Percentiles rank a stretch among this genome's conserved stretches.
These are phyloP conservation scores for Mortierella sp. DNA, from an alignment of 371 early-diverging fungal genomes.

Conservation along the genomic window DNA sequence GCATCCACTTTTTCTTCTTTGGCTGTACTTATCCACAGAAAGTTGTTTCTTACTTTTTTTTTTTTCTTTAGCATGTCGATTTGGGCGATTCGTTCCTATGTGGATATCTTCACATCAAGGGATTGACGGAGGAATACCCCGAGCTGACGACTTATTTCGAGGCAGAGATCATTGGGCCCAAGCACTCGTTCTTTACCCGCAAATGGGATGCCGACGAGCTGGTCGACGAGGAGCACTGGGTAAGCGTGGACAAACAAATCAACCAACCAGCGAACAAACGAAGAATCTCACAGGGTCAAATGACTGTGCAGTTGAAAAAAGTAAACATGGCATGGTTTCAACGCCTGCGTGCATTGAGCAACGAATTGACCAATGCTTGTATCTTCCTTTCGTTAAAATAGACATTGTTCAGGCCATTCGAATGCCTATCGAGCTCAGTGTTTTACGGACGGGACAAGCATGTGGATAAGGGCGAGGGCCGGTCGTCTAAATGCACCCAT, in stretches of 20 bases:
- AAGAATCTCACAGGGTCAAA: too few species aligned
- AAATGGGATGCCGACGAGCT: constrained; percentile 89
- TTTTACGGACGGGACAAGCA: constrained; percentile 30
- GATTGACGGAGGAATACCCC: constrained; percentile 85
- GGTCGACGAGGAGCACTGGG: constrained; percentile 88
- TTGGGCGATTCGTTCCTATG: constrained; percentile 77
- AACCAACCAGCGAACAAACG: too few species aligned
- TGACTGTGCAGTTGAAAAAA: not conserved
- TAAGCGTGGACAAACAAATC: constrained; percentile 56
- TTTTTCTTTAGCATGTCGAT: constrained; percentile 80
- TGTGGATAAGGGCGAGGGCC: constrained; percentile 16
- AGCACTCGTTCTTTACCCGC: constrained; percentile 83
- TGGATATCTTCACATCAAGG: constrained; percentile 86
- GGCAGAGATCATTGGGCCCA: constrained; percentile 76
- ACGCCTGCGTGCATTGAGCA: not conserved
- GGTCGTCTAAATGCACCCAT: constrained; percentile 10
- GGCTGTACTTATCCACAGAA: not conserved
- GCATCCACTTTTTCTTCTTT: not conserved
- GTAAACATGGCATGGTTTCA: too few species aligned
- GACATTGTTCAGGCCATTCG: constrained; percentile 76
- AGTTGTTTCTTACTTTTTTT: not conserved
- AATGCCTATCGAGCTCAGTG: constrained; percentile 61
- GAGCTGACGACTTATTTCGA: constrained; percentile 88
- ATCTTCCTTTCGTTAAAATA: not conserved
- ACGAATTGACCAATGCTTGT: not conserved